Evolutionary conservation across 805 yeast species (phyloP), one percentile per base, ranked within the genome.

Genomic region (Lipomyces yamadae): DNA sequence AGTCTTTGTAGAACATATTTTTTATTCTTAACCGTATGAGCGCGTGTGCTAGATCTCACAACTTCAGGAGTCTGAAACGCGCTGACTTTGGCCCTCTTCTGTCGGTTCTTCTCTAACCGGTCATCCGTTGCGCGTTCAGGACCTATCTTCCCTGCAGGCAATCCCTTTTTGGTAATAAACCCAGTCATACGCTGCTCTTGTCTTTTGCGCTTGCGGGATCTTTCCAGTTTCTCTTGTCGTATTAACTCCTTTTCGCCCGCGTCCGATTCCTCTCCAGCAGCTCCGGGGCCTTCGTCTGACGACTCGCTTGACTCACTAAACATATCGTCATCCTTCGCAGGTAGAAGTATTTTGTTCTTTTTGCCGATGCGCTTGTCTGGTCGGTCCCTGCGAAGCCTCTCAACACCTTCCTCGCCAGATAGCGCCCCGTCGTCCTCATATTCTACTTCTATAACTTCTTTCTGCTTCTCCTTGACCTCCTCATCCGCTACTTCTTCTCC

Each of bases 1-100:
- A 94, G 79, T 72, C 88, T 87, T 74, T 90, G 86, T 52, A 89
- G 88, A 24, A 91, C 85, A n/a, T 87, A 90, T 70, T 90, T 81
- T 73, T 91, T 91, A 75, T 86, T 91, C 72, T 87, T 87, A 4
- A 91, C 84, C 0, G 96, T 95, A 0, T 96, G 84, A 8, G 85
- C 80, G 75, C 99, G 85, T 18, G 91, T 85, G 0, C 73, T 70
- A 13, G 73, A 37, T 33, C 74, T 61, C 2, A 61, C 61, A n/a
- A 52, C 55, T 10, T 52, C 55, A 29, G 55, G 55, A 1, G 34
- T 8, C 8, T 29, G 15, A 52, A 32, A 52, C 55, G 55, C 34
- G 32, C 55, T 52, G 34, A 29, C 34, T 52, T 13, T 29, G n/a
- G 34, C 32, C 34, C 29, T 52, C 34, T 52, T 52, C 55, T 52